Conservation (phyloP, 768 basidiomycete genomes). For the Daedaleopsis nitida region DNA sequence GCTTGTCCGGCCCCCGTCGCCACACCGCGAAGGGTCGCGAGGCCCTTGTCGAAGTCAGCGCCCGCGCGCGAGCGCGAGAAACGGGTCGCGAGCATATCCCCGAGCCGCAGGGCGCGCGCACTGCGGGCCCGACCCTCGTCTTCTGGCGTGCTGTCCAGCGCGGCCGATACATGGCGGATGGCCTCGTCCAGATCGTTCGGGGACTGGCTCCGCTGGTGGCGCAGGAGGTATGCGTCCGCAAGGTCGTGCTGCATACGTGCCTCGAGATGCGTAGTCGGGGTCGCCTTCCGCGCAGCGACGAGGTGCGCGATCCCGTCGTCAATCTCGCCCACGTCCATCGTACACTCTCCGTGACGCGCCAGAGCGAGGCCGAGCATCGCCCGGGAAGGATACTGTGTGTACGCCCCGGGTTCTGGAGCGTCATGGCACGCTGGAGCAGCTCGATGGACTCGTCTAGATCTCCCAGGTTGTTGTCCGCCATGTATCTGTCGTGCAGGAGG, state of each 20-base stretch:
- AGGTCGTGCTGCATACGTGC: slow-evolving; percentile 4
- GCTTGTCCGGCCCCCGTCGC: not conserved
- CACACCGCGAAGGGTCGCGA: not conserved
- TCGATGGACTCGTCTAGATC: too few species aligned
- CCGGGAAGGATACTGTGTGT: not conserved
- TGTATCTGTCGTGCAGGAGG: too few species aligned
- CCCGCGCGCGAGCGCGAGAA: not conserved
- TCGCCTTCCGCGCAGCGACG: not conserved
- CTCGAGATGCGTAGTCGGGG: not conserved
- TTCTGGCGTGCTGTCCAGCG: not conserved
- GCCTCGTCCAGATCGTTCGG: slow-evolving; percentile 1
- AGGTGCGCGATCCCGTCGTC: not conserved
- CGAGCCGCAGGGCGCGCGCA: not conserved
- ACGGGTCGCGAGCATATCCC: not conserved
- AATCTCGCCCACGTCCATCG: not conserved
- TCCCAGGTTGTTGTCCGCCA: too few species aligned
- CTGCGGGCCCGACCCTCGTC: not conserved
- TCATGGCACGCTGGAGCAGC: not conserved
- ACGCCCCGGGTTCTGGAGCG: not conserved
- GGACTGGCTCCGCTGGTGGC: not conserved
- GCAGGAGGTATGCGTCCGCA: not conserved
- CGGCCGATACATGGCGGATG: not conserved
- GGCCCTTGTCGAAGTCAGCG: not conserved
- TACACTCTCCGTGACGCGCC: not conserved
- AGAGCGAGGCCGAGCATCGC: not conserved